Evolutionary conservation across 257 asterid genomes (phyloP).

Genomic region (Solanum habrochaites): DNA sequence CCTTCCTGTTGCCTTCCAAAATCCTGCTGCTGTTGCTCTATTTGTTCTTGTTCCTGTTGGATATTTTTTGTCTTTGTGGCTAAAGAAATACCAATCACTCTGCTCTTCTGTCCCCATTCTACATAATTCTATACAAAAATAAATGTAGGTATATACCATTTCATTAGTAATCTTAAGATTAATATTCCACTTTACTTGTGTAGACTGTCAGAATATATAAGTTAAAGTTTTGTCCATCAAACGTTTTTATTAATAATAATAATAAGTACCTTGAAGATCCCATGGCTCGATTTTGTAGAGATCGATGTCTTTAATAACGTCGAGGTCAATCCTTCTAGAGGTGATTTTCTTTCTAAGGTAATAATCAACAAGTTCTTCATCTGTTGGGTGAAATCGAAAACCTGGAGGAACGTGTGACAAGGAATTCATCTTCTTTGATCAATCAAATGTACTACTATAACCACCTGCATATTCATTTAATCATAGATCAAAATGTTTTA

Average conservation of each 20-base stretch:
- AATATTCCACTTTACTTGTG: too few relatives aligned
- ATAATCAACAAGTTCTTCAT: constrained; percentile 88
- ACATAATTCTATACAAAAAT: constrained; percentile 43
- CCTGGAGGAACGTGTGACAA: constrained; percentile 95
- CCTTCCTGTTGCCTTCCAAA: constrained; percentile 97
- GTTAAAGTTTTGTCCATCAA: not conserved
- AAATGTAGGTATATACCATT: not conserved
- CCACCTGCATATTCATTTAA: not conserved
- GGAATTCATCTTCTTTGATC: constrained; percentile 35
- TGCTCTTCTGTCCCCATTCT: constrained; percentile 81
- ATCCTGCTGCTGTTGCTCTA: constrained; percentile 88
- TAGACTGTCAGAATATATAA: not conserved
- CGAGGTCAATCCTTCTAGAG: constrained; percentile 57
- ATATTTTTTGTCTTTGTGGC: constrained; percentile 92
- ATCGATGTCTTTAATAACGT: constrained; percentile 83
- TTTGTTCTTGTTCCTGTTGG: constrained; percentile 94
- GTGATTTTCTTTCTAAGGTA: constrained; percentile 68
- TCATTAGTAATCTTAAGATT: too few relatives aligned
- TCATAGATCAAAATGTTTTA: not conserved
- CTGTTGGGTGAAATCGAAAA: constrained; percentile 87
- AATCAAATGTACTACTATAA: not conserved
- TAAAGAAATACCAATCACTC: constrained; percentile 79
- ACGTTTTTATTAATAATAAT: not conserved
- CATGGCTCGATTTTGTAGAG: constrained; percentile 93
- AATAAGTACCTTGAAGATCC: constrained; percentile 80